phyloP scores from a whole-genome alignment of 768 basidiomycete species.

The Boletus patriciae region DNA sequence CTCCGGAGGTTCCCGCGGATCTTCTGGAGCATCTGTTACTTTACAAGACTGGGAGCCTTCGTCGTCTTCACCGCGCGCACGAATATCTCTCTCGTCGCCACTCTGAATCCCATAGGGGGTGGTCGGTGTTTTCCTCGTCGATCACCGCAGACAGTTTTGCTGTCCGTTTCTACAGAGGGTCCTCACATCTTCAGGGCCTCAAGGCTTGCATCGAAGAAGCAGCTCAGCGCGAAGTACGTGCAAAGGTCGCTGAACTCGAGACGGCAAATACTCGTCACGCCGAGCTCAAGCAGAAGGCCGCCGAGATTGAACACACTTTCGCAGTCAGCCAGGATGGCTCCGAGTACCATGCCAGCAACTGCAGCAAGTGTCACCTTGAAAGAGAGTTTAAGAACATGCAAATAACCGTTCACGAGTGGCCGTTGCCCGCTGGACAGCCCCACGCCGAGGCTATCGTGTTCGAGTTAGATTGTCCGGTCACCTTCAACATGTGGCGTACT shows the following conservation, averaged over 20 bases:
- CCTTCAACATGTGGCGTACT: constrained; percentile 45
- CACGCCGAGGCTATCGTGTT: constrained; percentile 38
- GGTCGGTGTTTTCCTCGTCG: constrained; percentile 37
- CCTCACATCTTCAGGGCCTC: constrained; percentile 25
- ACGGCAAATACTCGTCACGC: constrained; percentile 22
- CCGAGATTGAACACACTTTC: constrained; percentile 7
- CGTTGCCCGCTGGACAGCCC: constrained; percentile 35
- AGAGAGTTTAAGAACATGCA: constrained; percentile 19
- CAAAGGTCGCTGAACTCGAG: constrained; percentile 33
- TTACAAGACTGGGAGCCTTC: constrained; percentile 27
- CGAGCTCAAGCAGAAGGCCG: constrained; percentile 11
- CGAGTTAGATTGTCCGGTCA: constrained; percentile 40
- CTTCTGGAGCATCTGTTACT: constrained; percentile 32
- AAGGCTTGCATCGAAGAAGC: constrained; percentile 30
- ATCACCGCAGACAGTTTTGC: constrained; percentile 28
- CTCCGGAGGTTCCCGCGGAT: constrained; percentile 29
- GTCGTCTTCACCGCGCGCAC: constrained; percentile 27
- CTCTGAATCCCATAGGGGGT: neutral
- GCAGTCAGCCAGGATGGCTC: neutral
- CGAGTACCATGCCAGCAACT: constrained; percentile 4
- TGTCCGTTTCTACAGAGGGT: constrained; percentile 35
- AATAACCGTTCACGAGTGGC: constrained; percentile 47
- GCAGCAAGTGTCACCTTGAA: constrained; percentile 33
- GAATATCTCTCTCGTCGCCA: constrained; percentile 36
- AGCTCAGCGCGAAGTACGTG: constrained; percentile 21